A percentile compares a stretch with the other conserved stretches of the same genome.
Evolutionary conservation across 2,329 filamentous ascomycete genomes (phyloP).

Genomic region (Dryadomyces quercus-mongolicae): DNA sequence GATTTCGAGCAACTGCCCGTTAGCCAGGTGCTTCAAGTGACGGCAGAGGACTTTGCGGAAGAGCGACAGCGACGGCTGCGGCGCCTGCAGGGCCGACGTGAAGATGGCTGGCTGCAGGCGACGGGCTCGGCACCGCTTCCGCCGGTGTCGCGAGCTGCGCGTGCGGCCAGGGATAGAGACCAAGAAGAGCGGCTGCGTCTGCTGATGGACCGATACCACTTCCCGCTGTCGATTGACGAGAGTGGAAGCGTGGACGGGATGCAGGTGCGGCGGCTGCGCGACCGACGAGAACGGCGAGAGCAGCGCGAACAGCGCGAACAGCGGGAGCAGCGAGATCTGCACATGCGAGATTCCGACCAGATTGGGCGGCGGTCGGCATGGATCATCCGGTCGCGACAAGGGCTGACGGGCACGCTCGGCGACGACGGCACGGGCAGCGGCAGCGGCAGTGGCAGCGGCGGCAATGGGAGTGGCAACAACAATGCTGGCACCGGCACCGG

Average conservation of each 20-base stretch:
- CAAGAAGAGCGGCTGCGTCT: slow-evolving; percentile 21
- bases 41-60: slow-evolving; percentile 30
- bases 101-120: slow-evolving; percentile 12
- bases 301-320: background rate
- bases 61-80: slow-evolving; percentile 23
- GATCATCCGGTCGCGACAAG: slow-evolving; percentile 3
- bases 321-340: background rate
- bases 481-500: background rate
- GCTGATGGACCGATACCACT: slow-evolving; percentile 31
- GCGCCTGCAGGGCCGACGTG: slow-evolving; percentile 16
- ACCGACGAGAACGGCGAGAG: background rate
- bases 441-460: background rate
- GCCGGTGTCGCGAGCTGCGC: background rate
- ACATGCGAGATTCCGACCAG: background rate
- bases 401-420: background rate
- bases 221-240: slow-evolving; percentile 41
- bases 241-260: slow-evolving; percentile 44
- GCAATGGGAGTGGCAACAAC: background rate
- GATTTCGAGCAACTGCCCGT: slow-evolving; percentile 41
- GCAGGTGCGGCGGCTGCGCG: slow-evolving; percentile 37
- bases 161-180: background rate
- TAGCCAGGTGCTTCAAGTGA: slow-evolving; percentile 16
- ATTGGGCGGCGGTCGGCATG: slow-evolving; percentile 3
- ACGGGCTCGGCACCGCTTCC: background rate
- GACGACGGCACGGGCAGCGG: background rate